These are phyloP conservation scores for Saxispiralis lemnorum DNA, from an alignment of 495 filamentous ascomycete genomes.

Conservation along the genomic window DNA sequence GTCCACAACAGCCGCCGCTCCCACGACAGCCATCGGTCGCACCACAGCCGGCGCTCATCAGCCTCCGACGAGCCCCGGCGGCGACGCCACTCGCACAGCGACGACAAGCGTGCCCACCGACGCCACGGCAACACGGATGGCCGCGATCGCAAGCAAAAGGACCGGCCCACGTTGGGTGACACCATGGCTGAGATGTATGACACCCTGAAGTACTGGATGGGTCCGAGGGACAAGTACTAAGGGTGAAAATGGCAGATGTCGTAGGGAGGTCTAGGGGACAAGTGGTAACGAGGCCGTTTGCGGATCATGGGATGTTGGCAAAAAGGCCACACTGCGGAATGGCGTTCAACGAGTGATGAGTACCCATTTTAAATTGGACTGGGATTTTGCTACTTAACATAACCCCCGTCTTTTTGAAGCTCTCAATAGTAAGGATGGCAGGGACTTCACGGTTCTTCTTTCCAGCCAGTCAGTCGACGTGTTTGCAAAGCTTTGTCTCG, in stretches of 20 bases:
- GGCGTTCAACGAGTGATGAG: too few species aligned
- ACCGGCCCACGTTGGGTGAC: slow-evolving; percentile 5
- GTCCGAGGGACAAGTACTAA: slow-evolving; percentile 7
- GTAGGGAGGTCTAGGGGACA: too few species aligned
- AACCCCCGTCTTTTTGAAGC: too few species aligned
- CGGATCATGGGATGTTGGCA: too few species aligned
- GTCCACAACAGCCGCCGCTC: neutral
- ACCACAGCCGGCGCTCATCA: neutral
- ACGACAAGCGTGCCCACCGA: neutral
- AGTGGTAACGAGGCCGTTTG: too few species aligned
- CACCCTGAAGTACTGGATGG: slow-evolving; percentile 2
- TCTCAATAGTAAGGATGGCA: too few species aligned
- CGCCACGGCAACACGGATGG: neutral
- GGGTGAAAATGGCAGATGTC: neutral
- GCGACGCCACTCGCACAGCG: neutral
- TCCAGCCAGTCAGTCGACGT: too few species aligned
- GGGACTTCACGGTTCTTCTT: too few species aligned
- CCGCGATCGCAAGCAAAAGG: neutral
- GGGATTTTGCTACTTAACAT: too few species aligned
- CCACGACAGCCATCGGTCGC: neutral
- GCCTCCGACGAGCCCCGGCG: neutral
- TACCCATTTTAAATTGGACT: too few species aligned
- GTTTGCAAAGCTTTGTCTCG: too few species aligned
- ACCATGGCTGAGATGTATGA: neutral
- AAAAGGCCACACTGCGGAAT: too few species aligned